phyloP scores from a whole-genome alignment of 495 filamentous ascomycete genomes.

The Ramalina intermedia region DNA sequence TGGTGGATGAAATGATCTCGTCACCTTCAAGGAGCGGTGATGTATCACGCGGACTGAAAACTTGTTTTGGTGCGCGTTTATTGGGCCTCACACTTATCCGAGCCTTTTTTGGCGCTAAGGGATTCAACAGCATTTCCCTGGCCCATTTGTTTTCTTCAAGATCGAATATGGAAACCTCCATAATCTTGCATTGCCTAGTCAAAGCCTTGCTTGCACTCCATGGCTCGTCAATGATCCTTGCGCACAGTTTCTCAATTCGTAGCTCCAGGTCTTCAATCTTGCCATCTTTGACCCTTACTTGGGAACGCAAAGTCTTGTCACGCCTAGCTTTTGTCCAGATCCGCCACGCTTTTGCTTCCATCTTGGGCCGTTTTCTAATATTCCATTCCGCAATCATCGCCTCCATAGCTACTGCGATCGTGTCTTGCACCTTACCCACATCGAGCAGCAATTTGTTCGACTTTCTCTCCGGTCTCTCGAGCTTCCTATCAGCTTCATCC shows the following conservation, averaged over 20 bases:
- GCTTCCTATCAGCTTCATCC: conserved; percentile 27
- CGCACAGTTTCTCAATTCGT: conserved; percentile 35
- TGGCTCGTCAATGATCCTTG: conserved; percentile 32
- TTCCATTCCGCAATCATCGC: conserved; percentile 44
- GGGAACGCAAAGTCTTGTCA: conserved; percentile 17
- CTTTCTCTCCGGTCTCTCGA: conserved; percentile 8
- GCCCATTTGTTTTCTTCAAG: conserved; percentile 40
- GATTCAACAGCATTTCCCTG: conserved; percentile 35
- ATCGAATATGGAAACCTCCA: conserved; percentile 49
- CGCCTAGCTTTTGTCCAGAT: conserved; percentile 43
- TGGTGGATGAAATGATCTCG: conserved; percentile 15
- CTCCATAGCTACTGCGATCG: conserved; percentile 39
- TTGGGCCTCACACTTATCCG: conserved; percentile 8
- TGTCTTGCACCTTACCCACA: conserved; percentile 29
- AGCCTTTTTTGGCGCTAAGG: conserved; percentile 15
- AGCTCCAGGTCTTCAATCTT: conserved; percentile 23
- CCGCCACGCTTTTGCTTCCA: conserved; percentile 37
- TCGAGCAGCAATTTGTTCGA: conserved; percentile 22
- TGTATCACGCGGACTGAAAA: not conserved
- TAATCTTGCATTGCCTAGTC: conserved; percentile 31
- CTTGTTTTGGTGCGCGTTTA: conserved; percentile 6
- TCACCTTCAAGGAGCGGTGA: conserved; percentile 25
- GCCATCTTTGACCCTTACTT: conserved; percentile 14
- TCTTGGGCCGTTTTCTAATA: conserved; percentile 34
- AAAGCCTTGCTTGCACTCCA: conserved; percentile 37